phyloP scores from a whole-genome alignment of 2,329 filamentous ascomycete genomes.

The Xylaria sp. region DNA sequence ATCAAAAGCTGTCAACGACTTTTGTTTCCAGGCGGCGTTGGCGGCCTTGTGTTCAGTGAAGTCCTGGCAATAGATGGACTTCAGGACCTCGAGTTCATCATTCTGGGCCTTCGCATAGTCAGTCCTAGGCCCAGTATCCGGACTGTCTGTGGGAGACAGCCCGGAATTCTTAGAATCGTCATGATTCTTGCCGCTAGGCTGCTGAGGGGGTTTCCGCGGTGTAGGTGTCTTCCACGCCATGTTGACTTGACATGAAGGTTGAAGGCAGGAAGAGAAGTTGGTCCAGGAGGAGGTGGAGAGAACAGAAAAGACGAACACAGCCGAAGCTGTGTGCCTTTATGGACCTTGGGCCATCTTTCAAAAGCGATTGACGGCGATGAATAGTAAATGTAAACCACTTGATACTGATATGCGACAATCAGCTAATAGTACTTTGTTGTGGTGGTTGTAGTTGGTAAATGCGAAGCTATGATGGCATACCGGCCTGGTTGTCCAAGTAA shows the following conservation, averaged over 20 bases:
- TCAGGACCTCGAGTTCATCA: constrained; percentile 79
- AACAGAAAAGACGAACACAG: constrained; percentile 43
- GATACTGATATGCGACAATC: too few species aligned
- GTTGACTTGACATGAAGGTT: constrained; percentile 24
- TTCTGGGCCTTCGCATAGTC: constrained; percentile 80
- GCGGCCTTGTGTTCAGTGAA: constrained; percentile 68
- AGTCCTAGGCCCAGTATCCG: constrained; percentile 42
- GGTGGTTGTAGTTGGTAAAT: too few species aligned
- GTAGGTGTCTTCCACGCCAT: constrained; percentile 51
- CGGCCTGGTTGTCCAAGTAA: not conserved
- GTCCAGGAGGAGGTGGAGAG: constrained; percentile 21
- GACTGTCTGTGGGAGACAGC: constrained; percentile 39
- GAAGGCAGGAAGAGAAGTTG: constrained; percentile 6
- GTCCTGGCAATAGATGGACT: constrained; percentile 86
- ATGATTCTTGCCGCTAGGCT: constrained; percentile 37
- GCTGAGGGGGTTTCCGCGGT: constrained; percentile 45
- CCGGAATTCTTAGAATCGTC: constrained; percentile 49
- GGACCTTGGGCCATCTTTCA: constrained; percentile 42
- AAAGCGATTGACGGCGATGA: constrained; percentile 13
- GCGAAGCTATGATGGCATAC: too few species aligned
- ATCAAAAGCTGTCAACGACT: constrained; percentile 77
- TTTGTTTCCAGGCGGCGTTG: constrained; percentile 75
- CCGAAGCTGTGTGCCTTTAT: constrained; percentile 48
- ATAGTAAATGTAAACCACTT: not conserved
- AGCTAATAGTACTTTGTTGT: too few species aligned